Base-by-base conservation (phyloP, 2,329 filamentous ascomycete species). In the Tothia fuscella region DNA sequence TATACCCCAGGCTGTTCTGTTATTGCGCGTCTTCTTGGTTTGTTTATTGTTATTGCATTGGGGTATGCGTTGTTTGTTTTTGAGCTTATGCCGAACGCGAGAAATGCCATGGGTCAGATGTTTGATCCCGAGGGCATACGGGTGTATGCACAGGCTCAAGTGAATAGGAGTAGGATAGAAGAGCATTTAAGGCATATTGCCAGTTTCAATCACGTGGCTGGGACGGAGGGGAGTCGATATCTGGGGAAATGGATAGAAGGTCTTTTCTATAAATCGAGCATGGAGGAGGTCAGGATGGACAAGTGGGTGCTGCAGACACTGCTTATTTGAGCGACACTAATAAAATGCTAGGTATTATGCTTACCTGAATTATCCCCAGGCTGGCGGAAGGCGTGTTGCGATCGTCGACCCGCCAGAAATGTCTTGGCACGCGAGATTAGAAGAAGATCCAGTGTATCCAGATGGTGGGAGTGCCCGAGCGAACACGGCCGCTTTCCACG, bases 171-270 rank as follows among this genome's bases (percentile, higher is more conserved):
- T 45, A 52, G 58, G 37, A 68, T 70, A 57, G 73, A 77, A 48
- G 78, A 83, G 30, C 82, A 83, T 44, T 64, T 94, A 46, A 67
- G 74, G 53, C 82, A 88, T 54, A 77, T 89, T 48, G 89, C 86
- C 4, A 74, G 74, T 43, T 94, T 84, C 56, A 83, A 91, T 47
- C 91, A 96, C 60, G 71, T 96, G 47, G 91, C 86, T 2, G 91
- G 91, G n/a, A 93, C 87, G 3, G 81, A 94, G 63, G 91, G 91
- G 36, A 89, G 93, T 63, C 87, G 81, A 53, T 83, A 81, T 34
- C 70, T 93, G 42, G 89, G 85, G 6, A 74, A 85, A 64, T 93
- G 88, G 67, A 76, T 95, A 42, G 74, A 88, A 59, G 78, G 77
- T 53, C 74, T 81, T 58, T 94, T 95, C 60, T 64, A 66, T 49